phyloP scores from a whole-genome alignment of 106 monocot species.

The Acorus gramineus region DNA sequence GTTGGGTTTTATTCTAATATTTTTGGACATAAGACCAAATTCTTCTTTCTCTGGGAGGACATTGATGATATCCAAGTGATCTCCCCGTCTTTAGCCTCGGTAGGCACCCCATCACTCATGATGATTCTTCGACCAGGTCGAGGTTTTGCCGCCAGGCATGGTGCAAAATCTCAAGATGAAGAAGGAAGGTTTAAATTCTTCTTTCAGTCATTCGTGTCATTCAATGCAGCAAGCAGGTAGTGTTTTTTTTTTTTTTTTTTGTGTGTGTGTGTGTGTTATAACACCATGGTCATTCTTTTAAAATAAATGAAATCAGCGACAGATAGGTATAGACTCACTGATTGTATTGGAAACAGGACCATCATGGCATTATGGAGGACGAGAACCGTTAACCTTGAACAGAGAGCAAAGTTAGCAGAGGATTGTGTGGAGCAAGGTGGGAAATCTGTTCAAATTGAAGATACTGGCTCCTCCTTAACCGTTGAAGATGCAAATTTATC shows the following conservation, averaged over 20 bases:
- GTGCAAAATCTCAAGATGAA: constrained; percentile 48
- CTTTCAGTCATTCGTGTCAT: constrained; percentile 56
- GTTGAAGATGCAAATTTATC: constrained; percentile 11
- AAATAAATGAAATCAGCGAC: too few relatives aligned
- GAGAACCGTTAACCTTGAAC: constrained; percentile 15
- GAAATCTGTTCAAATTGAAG: constrained; percentile 7
- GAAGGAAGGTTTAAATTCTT: constrained; percentile 56
- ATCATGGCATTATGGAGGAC: constrained; percentile 40
- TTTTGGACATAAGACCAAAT: constrained; percentile 60
- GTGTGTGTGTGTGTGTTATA: too few relatives aligned
- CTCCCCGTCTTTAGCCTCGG: constrained; percentile 41
- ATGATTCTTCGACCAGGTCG: constrained; percentile 30
- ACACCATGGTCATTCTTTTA: too few relatives aligned
- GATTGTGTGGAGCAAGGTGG: constrained; percentile 16
- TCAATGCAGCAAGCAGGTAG: constrained; percentile 36
- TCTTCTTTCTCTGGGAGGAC: constrained; percentile 77
- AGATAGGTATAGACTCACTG: background rate
- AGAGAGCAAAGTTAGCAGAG: constrained; percentile 26
- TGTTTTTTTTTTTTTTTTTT: too few relatives aligned
- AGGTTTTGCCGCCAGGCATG: constrained; percentile 38
- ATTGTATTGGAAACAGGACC: constrained; percentile 12
- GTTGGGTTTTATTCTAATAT: constrained; percentile 62
- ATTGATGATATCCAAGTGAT: constrained; percentile 47
- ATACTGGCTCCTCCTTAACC: constrained; percentile 12
- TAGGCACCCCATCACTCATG: constrained; percentile 40